Conservation (phyloP, 441 rosid species). For the Pelargonium myrrhifolium region DNA sequence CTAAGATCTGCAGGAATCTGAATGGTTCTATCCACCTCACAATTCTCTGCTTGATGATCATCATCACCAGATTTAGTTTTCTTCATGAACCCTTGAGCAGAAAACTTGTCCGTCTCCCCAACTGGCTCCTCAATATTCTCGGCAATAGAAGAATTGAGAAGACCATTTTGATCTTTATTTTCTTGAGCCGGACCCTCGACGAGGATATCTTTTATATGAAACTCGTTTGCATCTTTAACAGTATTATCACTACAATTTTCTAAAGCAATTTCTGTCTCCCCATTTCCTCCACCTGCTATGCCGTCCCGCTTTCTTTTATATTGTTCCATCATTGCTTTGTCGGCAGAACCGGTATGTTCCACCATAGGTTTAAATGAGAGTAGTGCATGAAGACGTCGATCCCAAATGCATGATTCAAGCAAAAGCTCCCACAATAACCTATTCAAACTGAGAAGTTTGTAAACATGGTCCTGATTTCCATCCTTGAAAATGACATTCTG, state of each 20-base stretch:
- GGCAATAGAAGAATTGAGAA: slow-evolving; percentile 19
- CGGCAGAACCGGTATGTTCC: slow-evolving; percentile 27
- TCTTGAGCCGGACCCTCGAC: slow-evolving; percentile 30
- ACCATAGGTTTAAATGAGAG: slow-evolving; percentile 41
- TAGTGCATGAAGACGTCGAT: slow-evolving; percentile 61
- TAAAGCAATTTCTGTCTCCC: slow-evolving; percentile 15
- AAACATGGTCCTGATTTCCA: slow-evolving; percentile 33
- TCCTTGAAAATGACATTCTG: slow-evolving; percentile 34
- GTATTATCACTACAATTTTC: slow-evolving; percentile 24
- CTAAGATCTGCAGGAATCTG: slow-evolving; percentile 27
- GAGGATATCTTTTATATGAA: slow-evolving; percentile 36
- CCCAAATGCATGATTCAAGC: slow-evolving; percentile 74
- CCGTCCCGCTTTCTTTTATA: slow-evolving; percentile 22
- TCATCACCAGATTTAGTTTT: slow-evolving; percentile 20
- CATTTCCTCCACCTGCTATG: slow-evolving; percentile 21
- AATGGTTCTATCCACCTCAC: slow-evolving; percentile 34
- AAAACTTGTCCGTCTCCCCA: slow-evolving; percentile 10
- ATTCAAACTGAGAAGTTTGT: slow-evolving; percentile 55
- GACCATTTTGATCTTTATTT: slow-evolving; percentile 21
- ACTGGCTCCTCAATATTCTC: slow-evolving; percentile 26
- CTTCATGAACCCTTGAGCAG: slow-evolving; percentile 22
- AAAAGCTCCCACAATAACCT: slow-evolving; percentile 70
- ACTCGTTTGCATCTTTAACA: slow-evolving; percentile 26
- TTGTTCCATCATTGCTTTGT: slow-evolving; percentile 27
- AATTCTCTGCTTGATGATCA: slow-evolving; percentile 25